Conservation (phyloP, 257 asterid genomes). For the Rehmannia glutinosa region DNA sequence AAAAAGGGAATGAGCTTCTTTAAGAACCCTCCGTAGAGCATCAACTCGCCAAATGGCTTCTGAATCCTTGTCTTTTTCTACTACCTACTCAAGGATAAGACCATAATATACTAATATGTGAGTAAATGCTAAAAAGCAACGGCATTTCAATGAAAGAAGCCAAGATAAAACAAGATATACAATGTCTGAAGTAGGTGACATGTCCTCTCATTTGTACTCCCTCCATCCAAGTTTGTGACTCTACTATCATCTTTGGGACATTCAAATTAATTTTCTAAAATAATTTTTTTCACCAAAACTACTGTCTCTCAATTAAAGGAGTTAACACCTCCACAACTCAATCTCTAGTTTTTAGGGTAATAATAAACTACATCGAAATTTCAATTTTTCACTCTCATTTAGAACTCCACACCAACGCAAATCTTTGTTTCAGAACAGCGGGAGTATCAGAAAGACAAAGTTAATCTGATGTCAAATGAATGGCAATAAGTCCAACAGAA, state of each 20-base stretch:
- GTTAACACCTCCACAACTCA: not conserved
- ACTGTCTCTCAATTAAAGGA: not conserved
- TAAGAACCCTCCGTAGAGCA: slow-evolving; percentile 65
- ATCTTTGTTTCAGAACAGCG: not conserved
- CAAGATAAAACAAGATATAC: not conserved
- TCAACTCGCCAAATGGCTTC: slow-evolving; percentile 85
- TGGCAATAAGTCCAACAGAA: not conserved
- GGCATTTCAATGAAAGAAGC: not conserved
- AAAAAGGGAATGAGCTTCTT: slow-evolving; percentile 88
- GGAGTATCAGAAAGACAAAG: not conserved
- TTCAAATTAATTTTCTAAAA: not conserved
- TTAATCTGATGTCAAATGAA: not conserved
- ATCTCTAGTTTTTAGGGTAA: not conserved
- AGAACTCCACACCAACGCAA: not conserved
- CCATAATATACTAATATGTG: slow-evolving; percentile 9
- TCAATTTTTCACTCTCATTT: not conserved
- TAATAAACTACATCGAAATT: not conserved
- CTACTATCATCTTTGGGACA: not conserved
- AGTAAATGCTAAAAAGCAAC: slow-evolving; percentile 1
- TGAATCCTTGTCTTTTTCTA: slow-evolving; percentile 65
- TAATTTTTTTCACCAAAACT: not conserved
- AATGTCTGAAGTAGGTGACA: not conserved
- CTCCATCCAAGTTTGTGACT: not conserved
- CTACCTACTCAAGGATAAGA: slow-evolving; percentile 52
- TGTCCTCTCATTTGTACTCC: not conserved